phyloP scores from a whole-genome alignment of 805 yeast genomes.

The Candida chauliodis region DNA sequence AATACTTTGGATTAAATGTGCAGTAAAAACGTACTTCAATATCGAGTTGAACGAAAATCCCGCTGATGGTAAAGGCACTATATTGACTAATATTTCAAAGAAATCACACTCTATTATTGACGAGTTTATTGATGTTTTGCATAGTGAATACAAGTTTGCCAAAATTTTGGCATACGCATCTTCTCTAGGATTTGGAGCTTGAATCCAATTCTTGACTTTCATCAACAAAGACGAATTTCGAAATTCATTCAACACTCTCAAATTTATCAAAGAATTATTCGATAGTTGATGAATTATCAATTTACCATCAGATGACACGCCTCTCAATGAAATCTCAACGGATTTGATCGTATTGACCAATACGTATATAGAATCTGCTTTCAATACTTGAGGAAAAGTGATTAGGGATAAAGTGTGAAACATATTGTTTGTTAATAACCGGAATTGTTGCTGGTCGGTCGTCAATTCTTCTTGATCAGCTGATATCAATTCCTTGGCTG shows the following conservation, averaged over 20 bases:
- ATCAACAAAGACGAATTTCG: constrained; percentile 31
- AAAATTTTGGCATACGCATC: constrained; percentile 31
- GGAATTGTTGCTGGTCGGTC: constrained; percentile 21
- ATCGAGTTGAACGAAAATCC: constrained; percentile 47
- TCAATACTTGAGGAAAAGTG: constrained; percentile 36
- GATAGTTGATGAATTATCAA: constrained; percentile 56
- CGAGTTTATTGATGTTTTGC: constrained; percentile 28
- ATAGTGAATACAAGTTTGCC: constrained; percentile 32
- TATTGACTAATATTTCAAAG: constrained; percentile 49
- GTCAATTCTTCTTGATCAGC: not conserved
- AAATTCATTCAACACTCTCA: constrained; percentile 48
- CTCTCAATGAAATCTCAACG: constrained; percentile 63
- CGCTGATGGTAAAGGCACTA: constrained; percentile 44
- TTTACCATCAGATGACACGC: constrained; percentile 38
- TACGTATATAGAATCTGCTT: constrained; percentile 32
- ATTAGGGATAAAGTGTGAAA: constrained; percentile 31
- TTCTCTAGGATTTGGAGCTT: constrained; percentile 20
- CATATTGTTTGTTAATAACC: constrained; percentile 29
- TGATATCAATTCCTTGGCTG: constrained; percentile 27
- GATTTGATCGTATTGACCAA: constrained; percentile 59
- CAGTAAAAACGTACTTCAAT: constrained; percentile 46
- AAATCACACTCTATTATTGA: constrained; percentile 44
- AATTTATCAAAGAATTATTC: constrained; percentile 54
- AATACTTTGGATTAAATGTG: constrained; percentile 49
- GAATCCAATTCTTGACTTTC: constrained; percentile 36